phyloP scores from a whole-genome alignment of 495 filamentous ascomycete genomes.

The Tuber brumale region DNA sequence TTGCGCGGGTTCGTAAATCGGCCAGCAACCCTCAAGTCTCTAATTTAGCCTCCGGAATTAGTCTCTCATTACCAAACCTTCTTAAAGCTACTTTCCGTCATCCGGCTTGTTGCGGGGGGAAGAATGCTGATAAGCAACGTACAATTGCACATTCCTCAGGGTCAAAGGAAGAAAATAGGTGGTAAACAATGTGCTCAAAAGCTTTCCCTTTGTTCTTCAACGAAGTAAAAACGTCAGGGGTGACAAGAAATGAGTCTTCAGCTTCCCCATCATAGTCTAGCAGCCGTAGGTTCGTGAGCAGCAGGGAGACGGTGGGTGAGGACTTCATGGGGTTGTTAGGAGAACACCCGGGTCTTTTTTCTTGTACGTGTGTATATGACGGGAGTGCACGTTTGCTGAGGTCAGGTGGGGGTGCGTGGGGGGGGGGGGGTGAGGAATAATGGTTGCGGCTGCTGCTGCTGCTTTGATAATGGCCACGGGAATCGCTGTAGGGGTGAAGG shows the following conservation, averaged over 20 bases:
- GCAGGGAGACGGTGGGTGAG: slow-evolving; percentile 36
- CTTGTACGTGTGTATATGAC: neutral
- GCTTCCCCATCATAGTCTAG: slow-evolving; percentile 32
- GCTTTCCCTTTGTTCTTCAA: slow-evolving; percentile 41
- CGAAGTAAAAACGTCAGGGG: slow-evolving; percentile 37
- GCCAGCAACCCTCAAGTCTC: slow-evolving; percentile 38
- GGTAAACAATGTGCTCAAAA: slow-evolving; percentile 40
- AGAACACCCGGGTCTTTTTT: neutral
- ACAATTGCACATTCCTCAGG: slow-evolving; percentile 39
- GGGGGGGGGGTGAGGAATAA: neutral
- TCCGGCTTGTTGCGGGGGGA: neutral
- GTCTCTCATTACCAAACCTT: neutral
- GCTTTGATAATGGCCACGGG: neutral
- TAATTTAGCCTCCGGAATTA: slow-evolving; percentile 20
- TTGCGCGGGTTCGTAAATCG: slow-evolving; percentile 40
- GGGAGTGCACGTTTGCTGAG: neutral
- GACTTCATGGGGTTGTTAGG: slow-evolving; percentile 31
- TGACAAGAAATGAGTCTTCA: slow-evolving; percentile 35
- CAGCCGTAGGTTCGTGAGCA: slow-evolving; percentile 39
- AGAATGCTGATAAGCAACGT: slow-evolving; percentile 13
- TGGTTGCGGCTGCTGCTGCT: neutral
- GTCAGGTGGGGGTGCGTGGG: neutral
- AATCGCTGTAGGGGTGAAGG: neutral
- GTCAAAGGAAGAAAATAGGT: slow-evolving; percentile 36
- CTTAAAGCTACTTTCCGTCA: neutral